phyloP scores from a whole-genome alignment of 805 yeast genomes.

The Zygosaccharomyces lentus region DNA sequence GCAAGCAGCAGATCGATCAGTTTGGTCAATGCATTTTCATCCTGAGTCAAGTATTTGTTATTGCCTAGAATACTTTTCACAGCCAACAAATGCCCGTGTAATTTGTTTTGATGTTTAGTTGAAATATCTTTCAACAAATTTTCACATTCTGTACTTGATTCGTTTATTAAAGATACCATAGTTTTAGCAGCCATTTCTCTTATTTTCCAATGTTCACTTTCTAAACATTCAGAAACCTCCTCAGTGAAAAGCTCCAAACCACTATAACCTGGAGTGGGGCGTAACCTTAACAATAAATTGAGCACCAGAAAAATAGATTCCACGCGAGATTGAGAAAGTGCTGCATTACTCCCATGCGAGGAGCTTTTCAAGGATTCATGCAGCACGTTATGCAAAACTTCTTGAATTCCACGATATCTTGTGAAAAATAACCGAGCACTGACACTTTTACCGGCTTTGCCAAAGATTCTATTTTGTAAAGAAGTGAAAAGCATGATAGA shows the following conservation, averaged over 20 bases:
- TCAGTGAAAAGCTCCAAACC: conserved; percentile 52
- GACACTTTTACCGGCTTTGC: conserved; percentile 43
- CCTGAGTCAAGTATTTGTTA: not conserved
- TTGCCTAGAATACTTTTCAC: conserved; percentile 35
- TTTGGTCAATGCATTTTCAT: not conserved
- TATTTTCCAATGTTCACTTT: conserved; percentile 67
- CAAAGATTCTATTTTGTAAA: conserved; percentile 74
- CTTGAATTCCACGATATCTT: conserved; percentile 51
- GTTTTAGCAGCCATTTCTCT: conserved; percentile 83
- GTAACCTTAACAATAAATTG: conserved; percentile 64
- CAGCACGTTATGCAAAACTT: conserved; percentile 45
- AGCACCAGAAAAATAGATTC: conserved; percentile 74
- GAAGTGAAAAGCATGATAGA: conserved; percentile 91
- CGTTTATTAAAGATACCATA: conserved; percentile 47
- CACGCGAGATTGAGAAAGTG: conserved; percentile 28
- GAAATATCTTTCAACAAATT: conserved; percentile 26
- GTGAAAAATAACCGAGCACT: conserved; percentile 70
- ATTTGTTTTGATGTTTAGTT: conserved; percentile 38
- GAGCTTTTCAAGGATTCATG: conserved; percentile 28
- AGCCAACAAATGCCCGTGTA: conserved; percentile 61
- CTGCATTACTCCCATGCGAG: conserved; percentile 6
- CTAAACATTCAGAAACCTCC: conserved; percentile 45
- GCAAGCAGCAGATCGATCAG: conserved; percentile 2
- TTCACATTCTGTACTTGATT: conserved; percentile 30
- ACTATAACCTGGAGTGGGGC: conserved; percentile 52